Percentiles rank a stretch among this genome's conserved stretches.
These are phyloP conservation scores for Botryotinia convoluta DNA, from an alignment of 2,329 filamentous ascomycete species.

Conservation along the genomic window DNA sequence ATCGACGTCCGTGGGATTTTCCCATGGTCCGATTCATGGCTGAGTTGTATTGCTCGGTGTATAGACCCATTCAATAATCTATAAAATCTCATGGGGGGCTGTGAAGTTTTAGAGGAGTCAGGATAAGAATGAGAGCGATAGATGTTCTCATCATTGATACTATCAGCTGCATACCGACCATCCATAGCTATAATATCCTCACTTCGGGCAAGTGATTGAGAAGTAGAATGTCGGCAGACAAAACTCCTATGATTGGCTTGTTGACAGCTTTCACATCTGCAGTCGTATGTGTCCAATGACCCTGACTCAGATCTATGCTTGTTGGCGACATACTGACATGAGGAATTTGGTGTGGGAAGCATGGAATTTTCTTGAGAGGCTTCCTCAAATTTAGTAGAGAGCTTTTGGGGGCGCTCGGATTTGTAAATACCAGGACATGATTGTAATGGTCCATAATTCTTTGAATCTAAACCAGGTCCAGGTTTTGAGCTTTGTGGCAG, in stretches of 20 bases:
- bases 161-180: slow-evolving; percentile 29
- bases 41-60: not conserved
- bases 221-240: slow-evolving; percentile 30
- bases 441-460: not conserved
- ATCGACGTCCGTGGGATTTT: not conserved
- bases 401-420: not conserved
- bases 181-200: slow-evolving; percentile 27
- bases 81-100: not conserved
- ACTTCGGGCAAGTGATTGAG: slow-evolving; percentile 24
- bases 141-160: slow-evolving; percentile 10
- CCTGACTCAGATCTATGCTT: not conserved
- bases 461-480: not conserved
- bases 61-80: not conserved
- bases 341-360: not conserved
- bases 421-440: not conserved
- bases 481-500: not conserved
- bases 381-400: not conserved
- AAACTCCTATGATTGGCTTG: slow-evolving; percentile 23
- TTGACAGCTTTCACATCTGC: not conserved
- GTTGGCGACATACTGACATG: not conserved
- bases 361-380: not conserved
- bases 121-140: slow-evolving; percentile 1
- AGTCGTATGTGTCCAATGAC: not conserved
- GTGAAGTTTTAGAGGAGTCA: not conserved
- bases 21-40: not conserved